Percentiles rank a stretch among this genome's conserved stretches.
Evolutionary conservation across 1,139 yeast genomes (phyloP).

Genomic region (Sugiyamaella japonica): DNA sequence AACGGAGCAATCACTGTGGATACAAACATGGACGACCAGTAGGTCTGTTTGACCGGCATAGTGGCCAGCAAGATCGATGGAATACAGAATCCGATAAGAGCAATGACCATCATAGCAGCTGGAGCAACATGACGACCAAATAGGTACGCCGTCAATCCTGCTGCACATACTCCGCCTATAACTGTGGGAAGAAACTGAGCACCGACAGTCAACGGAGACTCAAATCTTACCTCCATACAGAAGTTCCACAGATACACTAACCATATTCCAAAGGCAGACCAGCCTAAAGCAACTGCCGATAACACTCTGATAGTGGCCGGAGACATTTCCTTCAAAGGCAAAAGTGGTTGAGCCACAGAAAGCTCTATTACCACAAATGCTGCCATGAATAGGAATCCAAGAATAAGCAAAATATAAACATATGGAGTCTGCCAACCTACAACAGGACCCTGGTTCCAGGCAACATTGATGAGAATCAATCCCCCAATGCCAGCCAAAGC

Average conservation of each 20-base stretch:
- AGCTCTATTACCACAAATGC: slow-evolving; percentile 45
- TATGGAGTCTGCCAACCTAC: slow-evolving; percentile 57
- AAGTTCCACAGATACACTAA: slow-evolving; percentile 48
- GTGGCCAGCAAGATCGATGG: slow-evolving; percentile 49
- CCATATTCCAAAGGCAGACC: slow-evolving; percentile 66
- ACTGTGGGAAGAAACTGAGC: slow-evolving; percentile 40
- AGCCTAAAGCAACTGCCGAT: slow-evolving; percentile 54
- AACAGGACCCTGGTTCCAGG: slow-evolving; percentile 63
- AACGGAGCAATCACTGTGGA: slow-evolving; percentile 48
- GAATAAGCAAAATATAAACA: slow-evolving; percentile 52
- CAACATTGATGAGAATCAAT: slow-evolving; percentile 51
- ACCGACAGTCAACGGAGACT: slow-evolving; percentile 43
- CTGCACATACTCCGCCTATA: slow-evolving; percentile 50
- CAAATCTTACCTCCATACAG: slow-evolving; percentile 40
- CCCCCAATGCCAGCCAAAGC: slow-evolving; percentile 50
- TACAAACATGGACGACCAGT: slow-evolving; percentile 56
- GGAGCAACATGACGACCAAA: slow-evolving; percentile 43
- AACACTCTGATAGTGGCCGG: slow-evolving; percentile 50
- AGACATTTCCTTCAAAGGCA: slow-evolving; percentile 48
- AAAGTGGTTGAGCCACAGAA: slow-evolving; percentile 45
- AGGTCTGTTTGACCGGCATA: slow-evolving; percentile 48
- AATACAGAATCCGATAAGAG: slow-evolving; percentile 48
- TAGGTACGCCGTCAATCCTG: slow-evolving; percentile 46
- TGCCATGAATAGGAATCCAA: slow-evolving; percentile 46
- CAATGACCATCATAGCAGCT: slow-evolving; percentile 46